phyloP scores from a whole-genome alignment of 441 rosid genomes.

The Iberis amara region DNA sequence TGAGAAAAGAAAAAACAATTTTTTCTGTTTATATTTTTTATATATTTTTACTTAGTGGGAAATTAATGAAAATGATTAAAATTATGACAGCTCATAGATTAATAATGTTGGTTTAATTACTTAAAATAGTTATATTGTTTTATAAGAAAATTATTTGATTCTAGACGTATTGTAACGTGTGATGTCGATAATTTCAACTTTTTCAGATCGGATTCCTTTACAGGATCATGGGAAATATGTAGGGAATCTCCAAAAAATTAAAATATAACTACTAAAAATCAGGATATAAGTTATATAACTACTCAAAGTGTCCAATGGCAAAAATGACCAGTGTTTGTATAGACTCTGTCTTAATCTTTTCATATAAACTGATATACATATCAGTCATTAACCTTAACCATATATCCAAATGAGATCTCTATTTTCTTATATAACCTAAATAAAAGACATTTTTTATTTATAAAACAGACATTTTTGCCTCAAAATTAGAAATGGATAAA shows the following conservation, averaged over 20 bases:
- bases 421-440: too few relatives aligned
- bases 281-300: too few relatives aligned
- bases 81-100: constrained; percentile 25
- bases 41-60: neutral
- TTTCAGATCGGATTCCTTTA: constrained; percentile 19
- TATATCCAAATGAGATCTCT: too few relatives aligned
- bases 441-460: too few relatives aligned
- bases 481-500: too few relatives aligned
- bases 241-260: constrained; percentile 15
- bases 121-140: neutral
- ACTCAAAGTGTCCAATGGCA: too few relatives aligned
- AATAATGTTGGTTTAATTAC: constrained; percentile 7
- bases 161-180: constrained; percentile 23
- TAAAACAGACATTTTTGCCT: too few relatives aligned
- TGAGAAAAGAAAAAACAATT: neutral
- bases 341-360: too few relatives aligned
- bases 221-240: constrained; percentile 10
- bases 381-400: too few relatives aligned
- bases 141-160: constrained; percentile 10
- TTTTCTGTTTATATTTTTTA: neutral
- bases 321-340: too few relatives aligned
- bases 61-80: constrained; percentile 12
- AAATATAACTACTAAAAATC: neutral
- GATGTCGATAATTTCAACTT: constrained; percentile 12
- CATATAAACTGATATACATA: too few relatives aligned